phyloP scores from a whole-genome alignment of 805 yeast genomes.

The Candida schatavii region DNA sequence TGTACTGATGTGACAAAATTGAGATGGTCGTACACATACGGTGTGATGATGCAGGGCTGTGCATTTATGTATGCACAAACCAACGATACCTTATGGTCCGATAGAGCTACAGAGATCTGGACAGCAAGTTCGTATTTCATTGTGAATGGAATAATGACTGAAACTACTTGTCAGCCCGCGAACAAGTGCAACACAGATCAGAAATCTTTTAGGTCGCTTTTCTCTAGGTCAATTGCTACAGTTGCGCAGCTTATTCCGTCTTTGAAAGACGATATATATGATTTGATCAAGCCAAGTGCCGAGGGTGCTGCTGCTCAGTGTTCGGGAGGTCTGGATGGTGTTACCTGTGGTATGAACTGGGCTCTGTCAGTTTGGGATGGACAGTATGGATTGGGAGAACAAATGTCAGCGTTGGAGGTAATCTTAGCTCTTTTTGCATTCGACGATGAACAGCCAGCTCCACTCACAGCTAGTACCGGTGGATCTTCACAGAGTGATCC shows the following conservation, averaged over 20 bases:
- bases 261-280: constrained; percentile 39
- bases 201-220: constrained; percentile 69
- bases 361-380: constrained; percentile 57
- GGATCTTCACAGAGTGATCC: constrained; percentile 33
- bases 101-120: constrained; percentile 34
- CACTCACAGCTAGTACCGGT: constrained; percentile 34
- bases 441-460: constrained; percentile 10
- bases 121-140: constrained; percentile 39
- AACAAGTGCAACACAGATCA: constrained; percentile 68
- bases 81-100: constrained; percentile 28
- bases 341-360: constrained; percentile 85
- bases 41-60: constrained; percentile 61
- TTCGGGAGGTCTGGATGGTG: constrained; percentile 81
- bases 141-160: constrained; percentile 52
- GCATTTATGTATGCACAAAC: constrained; percentile 70
- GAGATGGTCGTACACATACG: constrained; percentile 74
- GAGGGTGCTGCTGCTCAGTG: constrained; percentile 75
- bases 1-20: constrained; percentile 49
- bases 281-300: constrained; percentile 50
- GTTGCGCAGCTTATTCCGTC: constrained; percentile 55
- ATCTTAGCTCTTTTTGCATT: constrained; percentile 38
- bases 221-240: constrained; percentile 60
- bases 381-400: constrained; percentile 78
- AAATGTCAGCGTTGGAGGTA: constrained; percentile 71
- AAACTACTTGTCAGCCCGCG: constrained; percentile 55